Evolutionary conservation across 805 yeast genomes (phyloP).

Genomic region (Kuraishia molischiana): DNA sequence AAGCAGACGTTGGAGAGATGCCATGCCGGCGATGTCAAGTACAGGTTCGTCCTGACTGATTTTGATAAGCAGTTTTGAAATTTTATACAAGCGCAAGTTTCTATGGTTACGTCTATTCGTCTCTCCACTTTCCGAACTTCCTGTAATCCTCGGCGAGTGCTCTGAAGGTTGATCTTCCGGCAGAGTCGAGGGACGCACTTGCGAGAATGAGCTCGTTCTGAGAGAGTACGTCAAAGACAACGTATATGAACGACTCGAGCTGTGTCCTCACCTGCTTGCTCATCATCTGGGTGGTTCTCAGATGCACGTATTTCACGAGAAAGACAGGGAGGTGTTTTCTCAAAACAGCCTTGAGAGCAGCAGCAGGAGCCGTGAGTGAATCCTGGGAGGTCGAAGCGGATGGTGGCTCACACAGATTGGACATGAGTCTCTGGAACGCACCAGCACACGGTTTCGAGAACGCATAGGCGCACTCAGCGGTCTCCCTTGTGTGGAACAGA

Average conservation of each 20-base stretch:
- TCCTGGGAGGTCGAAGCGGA: slow-evolving; percentile 19
- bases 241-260: slow-evolving; percentile 46
- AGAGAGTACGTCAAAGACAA: slow-evolving; percentile 62
- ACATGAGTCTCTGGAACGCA: slow-evolving; percentile 46
- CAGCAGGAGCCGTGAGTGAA: slow-evolving; percentile 42
- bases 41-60: slow-evolving; percentile 53
- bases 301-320: slow-evolving; percentile 45
- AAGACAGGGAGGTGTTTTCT: slow-evolving; percentile 56
- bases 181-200: slow-evolving; percentile 54
- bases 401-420: slow-evolving; percentile 69
- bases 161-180: slow-evolving; percentile 61
- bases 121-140: slow-evolving; percentile 3
- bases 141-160: slow-evolving; percentile 58
- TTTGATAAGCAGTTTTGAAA: slow-evolving; percentile 43
- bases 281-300: slow-evolving; percentile 16
- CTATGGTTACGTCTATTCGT: no score
- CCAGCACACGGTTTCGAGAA: slow-evolving; percentile 28
- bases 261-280: slow-evolving; percentile 37
- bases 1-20: slow-evolving; percentile 46
- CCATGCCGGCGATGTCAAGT: slow-evolving; percentile 46
- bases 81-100: no score
- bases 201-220: slow-evolving; percentile 52
- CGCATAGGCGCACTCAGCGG: slow-evolving; percentile 6
- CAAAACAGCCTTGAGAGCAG: slow-evolving; percentile 46
- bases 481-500: slow-evolving; percentile 20